phyloP scores from a whole-genome alignment of 495 filamentous ascomycete species.

The Aspergillus asperescens region DNA sequence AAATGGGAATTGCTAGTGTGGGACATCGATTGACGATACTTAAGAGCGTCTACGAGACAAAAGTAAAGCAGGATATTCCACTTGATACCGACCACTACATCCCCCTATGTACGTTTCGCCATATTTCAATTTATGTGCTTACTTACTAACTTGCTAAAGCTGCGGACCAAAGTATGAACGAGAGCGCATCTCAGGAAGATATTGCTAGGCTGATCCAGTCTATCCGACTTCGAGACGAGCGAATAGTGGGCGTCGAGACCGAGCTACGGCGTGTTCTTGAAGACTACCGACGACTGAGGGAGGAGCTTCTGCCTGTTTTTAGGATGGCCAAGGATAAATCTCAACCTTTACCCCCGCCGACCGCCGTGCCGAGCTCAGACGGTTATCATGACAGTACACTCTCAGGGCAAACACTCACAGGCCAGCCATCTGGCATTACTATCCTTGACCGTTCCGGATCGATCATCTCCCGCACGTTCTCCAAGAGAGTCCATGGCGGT shows the following conservation, averaged over 20 bases:
- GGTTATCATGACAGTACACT: conserved; percentile 26
- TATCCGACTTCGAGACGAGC: conserved; percentile 79
- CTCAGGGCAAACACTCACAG: conserved; percentile 28
- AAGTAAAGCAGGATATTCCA: conserved; percentile 83
- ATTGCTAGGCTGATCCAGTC: conserved; percentile 83
- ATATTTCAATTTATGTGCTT: background rate
- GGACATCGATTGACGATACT: conserved; percentile 92
- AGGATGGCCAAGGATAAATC: conserved; percentile 85
- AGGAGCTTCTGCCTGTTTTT: conserved; percentile 86
- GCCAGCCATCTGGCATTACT: conserved; percentile 31
- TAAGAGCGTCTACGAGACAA: conserved; percentile 91
- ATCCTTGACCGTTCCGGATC: conserved; percentile 27
- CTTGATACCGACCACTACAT: conserved; percentile 92
- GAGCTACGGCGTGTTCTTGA: conserved; percentile 77
- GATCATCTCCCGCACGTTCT: conserved; percentile 61
- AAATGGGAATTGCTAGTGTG: conserved; percentile 87
- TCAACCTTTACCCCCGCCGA: conserved; percentile 68
- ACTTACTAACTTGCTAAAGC: conserved; percentile 47
- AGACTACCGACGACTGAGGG: conserved; percentile 75
- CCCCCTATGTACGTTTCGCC: conserved; percentile 68
- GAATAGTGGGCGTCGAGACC: conserved; percentile 70
- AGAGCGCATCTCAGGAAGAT: conserved; percentile 84
- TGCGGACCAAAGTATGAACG: conserved; percentile 81
- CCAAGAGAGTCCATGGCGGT: conserved; percentile 81
- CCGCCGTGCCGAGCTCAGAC: conserved; percentile 30